phyloP scores from a whole-genome alignment of 345 rosid genomes.

The Firmiana major region DNA sequence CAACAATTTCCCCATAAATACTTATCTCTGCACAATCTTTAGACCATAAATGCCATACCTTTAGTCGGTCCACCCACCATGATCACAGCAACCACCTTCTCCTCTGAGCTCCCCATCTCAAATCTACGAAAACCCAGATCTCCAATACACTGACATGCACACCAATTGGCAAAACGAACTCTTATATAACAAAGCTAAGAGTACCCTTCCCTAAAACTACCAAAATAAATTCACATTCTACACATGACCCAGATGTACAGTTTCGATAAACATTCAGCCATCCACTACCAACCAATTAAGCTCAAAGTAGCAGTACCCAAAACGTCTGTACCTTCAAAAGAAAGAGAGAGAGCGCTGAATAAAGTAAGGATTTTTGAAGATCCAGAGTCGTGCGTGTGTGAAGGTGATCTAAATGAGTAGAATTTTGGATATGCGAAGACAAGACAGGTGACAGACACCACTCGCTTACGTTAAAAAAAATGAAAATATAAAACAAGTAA shows the following conservation, averaged over 20 bases:
- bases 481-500: background rate
- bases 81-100: constrained; percentile 88
- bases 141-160: constrained; percentile 2
- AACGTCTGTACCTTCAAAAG: background rate
- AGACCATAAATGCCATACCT: constrained; percentile 40
- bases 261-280: background rate
- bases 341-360: background rate
- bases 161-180: background rate
- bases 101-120: constrained; percentile 65
- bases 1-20: background rate
- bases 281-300: background rate
- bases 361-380: background rate
- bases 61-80: constrained; percentile 99
- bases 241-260: background rate
- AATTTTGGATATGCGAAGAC: background rate
- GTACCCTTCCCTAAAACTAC: background rate
- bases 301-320: background rate
- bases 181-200: constrained; percentile 11
- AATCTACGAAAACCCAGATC: constrained; percentile 41
- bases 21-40: background rate
- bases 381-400: background rate
- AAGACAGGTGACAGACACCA: background rate
- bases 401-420: background rate
- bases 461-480: background rate
- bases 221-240: background rate